Percentiles rank a stretch among this genome's conserved stretches.
phyloP scores from a whole-genome alignment of 2,329 filamentous ascomycete genomes.

The Botrytis aclada region DNA sequence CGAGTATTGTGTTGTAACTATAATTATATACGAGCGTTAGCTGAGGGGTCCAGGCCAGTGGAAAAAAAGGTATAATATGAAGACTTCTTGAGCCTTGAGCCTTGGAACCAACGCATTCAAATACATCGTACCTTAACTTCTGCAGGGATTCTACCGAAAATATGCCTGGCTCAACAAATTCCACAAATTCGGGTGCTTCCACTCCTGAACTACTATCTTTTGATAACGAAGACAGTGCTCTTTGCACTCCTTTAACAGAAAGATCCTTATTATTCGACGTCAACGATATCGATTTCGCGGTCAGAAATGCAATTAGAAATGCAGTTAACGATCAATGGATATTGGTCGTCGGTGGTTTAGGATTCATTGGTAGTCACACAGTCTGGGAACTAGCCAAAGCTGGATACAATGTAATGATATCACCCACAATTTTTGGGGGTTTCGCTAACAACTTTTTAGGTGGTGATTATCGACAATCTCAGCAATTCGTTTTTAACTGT shows the following conservation, averaged over 20 bases:
- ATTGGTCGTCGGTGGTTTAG: conserved; percentile 47
- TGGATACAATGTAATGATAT: conserved; percentile 41
- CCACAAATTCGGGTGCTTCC: conserved; percentile 27
- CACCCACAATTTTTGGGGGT: not conserved
- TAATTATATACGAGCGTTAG: conserved; percentile 18
- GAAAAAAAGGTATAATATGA: conserved; percentile 17
- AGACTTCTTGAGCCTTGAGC: conserved; percentile 5
- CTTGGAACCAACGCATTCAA: conserved; percentile 9
- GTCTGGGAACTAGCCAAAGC: conserved; percentile 48
- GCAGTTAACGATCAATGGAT: conserved; percentile 28
- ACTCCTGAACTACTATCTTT: conserved; percentile 25
- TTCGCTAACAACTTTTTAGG: conserved; percentile 28
- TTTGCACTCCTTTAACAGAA: conserved; percentile 31
- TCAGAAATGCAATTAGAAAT: conserved; percentile 16
- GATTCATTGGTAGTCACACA: conserved; percentile 51
- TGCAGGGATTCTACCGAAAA: conserved; percentile 16
- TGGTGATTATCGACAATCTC: conserved; percentile 40
- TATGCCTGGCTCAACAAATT: conserved; percentile 27
- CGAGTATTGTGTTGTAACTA: not conserved
- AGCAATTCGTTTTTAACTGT: conserved; percentile 39
- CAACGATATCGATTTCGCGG: conserved; percentile 25
- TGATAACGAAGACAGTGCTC: conserved; percentile 26
- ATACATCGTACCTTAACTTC: conserved; percentile 14
- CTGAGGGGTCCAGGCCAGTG: not conserved
- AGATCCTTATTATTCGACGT: conserved; percentile 30